These are phyloP conservation scores for Osmozyma mogii DNA, from an alignment of 805 yeast genomes.

Conservation along the genomic window DNA sequence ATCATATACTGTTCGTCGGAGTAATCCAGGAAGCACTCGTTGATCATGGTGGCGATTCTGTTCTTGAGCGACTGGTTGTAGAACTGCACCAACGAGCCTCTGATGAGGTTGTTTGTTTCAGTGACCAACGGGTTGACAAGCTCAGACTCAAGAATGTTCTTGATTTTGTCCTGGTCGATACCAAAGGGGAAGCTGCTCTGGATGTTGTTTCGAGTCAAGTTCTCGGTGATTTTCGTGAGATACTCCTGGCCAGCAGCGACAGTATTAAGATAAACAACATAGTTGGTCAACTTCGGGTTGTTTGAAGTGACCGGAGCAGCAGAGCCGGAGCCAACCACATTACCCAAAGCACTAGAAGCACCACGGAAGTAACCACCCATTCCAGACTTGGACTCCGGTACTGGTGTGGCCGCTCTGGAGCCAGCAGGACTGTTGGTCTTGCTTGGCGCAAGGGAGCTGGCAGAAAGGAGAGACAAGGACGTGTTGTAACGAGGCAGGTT, in stretches of 20 bases:
- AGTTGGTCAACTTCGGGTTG: constrained; percentile 45
- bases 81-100: constrained; percentile 35
- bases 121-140: constrained; percentile 22
- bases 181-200: constrained; percentile 27
- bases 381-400: constrained; percentile 20
- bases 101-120: constrained; percentile 23
- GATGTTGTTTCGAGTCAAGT: constrained; percentile 23
- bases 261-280: constrained; percentile 65
- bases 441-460: too few species aligned
- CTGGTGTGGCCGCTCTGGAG: constrained; percentile 26
- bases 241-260: constrained; percentile 56
- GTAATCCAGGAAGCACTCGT: constrained; percentile 33
- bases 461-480: constrained; percentile 15
- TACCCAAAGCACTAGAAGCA: constrained; percentile 37
- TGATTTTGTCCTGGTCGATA: constrained; percentile 25
- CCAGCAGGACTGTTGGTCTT: constrained; percentile 13
- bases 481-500: constrained; percentile 36
- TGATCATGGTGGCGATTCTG: constrained; percentile 34
- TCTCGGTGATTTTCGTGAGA: constrained; percentile 43
- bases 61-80: constrained; percentile 42
- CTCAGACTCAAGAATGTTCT: constrained; percentile 22
- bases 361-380: constrained; percentile 35
- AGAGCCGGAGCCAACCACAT: constrained; percentile 27
- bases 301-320: constrained; percentile 15
- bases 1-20: constrained; percentile 23